Evolutionary conservation across 1,284 basidiomycete genomes (phyloP), one percentile per base, ranked within the genome.

Genomic region (Boletellus sp.): DNA sequence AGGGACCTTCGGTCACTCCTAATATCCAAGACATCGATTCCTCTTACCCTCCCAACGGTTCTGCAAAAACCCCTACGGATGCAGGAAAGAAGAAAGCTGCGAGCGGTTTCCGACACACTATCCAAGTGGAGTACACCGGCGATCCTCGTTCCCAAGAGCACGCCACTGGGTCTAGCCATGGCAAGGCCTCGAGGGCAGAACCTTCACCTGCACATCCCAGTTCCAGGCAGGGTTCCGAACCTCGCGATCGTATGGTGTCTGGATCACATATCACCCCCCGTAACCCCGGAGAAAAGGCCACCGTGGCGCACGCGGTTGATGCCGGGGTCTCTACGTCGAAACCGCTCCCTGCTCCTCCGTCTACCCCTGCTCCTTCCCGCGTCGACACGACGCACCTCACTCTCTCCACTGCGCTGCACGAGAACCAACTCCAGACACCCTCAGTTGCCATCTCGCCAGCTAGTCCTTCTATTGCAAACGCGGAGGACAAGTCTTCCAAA

Each of bases 41-140:
- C 7, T 64, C 57, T 28, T 44, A 56, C 24, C 47, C 56, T 53
- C 38, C 57, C 42, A 53, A 60, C 49, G 55, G 56, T 47, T 47
- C 58, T 51, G 44, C 63, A 57, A 58, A 60, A 56, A 24, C 59
- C 1, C 43, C 58, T 26, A 60, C 70, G 16, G 73, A 75, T 44
- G 56, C 67, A 12, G 65, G 67, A 53, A 74, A 74, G 59, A 72
- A 73, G 64, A 74, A 71, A 49, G 68, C 64, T 18, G 21, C 57
- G 18, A 28, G 56, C 7, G 75, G 68, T 48, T 81, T 85, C 67
- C 73, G 87, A 15, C 92, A 96, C 70, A 96, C 93, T 3, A 91
- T 96, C 38, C 93, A 97, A 69, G 86, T 97, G 51, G 93, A 96
- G 67, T 94, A 94, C 60, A 86, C 86, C 39, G 77, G 51, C 67